Conservation (phyloP, 345 rosid genomes). For the Camelina neglecta region DNA sequence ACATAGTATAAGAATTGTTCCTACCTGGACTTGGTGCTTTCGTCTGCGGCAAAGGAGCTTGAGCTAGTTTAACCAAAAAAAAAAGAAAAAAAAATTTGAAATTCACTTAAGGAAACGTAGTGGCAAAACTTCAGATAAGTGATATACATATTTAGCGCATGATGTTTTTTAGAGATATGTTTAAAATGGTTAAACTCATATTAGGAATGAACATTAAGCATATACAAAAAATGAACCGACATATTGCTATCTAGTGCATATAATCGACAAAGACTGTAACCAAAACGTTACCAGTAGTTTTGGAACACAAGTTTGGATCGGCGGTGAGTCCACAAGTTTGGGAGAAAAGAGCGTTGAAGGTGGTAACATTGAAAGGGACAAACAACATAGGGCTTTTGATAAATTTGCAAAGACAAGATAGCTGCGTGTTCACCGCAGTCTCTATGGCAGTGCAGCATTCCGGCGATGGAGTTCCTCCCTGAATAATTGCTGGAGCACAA, state of each 20-base stretch:
- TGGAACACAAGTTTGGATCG: constrained; percentile 34
- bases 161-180: neutral
- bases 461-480: neutral
- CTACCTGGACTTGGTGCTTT: constrained; percentile 18
- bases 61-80: neutral
- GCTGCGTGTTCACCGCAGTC: constrained; percentile 24
- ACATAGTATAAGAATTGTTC: neutral
- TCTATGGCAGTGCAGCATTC: constrained; percentile 36
- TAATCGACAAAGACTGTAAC: neutral
- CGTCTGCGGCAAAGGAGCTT: constrained; percentile 15
- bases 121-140: neutral
- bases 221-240: neutral
- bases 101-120: neutral
- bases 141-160: neutral
- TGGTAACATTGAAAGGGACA: constrained; percentile 29
- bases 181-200: neutral
- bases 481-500: constrained; percentile 19
- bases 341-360: constrained; percentile 22
- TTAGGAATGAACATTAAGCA: neutral
- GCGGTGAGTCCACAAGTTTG: constrained; percentile 17
- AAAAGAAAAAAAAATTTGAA: no score
- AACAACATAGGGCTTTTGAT: constrained; percentile 13
- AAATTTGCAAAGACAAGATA: constrained; percentile 28
- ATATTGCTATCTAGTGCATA: neutral
- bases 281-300: constrained; percentile 24